These are phyloP conservation scores for Penicillium paneum DNA, from an alignment of 2,329 filamentous ascomycete species.

Conservation along the genomic window DNA sequence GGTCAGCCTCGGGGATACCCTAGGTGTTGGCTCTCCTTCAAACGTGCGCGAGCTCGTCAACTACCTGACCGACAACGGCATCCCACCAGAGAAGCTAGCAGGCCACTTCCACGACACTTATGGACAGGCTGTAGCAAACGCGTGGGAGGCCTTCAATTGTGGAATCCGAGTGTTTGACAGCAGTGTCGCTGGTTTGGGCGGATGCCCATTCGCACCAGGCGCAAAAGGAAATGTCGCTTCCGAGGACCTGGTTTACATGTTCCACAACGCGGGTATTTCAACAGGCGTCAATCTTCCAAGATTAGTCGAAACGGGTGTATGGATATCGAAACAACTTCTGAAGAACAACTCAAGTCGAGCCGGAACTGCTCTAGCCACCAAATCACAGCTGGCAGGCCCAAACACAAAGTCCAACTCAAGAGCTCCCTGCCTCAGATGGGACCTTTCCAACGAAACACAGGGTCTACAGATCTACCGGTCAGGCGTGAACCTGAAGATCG, in stretches of 20 bases:
- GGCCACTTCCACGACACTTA: slow-evolving; percentile 91
- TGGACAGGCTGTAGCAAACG: slow-evolving; percentile 80
- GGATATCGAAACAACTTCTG: slow-evolving; percentile 58
- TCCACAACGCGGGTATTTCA: slow-evolving; percentile 59
- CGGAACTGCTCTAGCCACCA: background rate
- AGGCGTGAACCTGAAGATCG: slow-evolving; percentile 32
- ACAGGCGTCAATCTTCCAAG: slow-evolving; percentile 66
- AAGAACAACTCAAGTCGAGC: slow-evolving; percentile 24
- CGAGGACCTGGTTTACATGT: slow-evolving; percentile 76
- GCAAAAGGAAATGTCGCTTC: slow-evolving; percentile 84
- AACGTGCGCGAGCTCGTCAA: slow-evolving; percentile 33
- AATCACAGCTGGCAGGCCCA: too few relatives aligned
- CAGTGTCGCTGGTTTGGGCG: slow-evolving; percentile 75
- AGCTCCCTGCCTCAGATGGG: slow-evolving; percentile 15
- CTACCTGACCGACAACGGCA: slow-evolving; percentile 45
- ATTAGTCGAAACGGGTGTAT: slow-evolving; percentile 65
- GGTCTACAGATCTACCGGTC: slow-evolving; percentile 29
- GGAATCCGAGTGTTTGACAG: slow-evolving; percentile 77
- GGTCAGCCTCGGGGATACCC: slow-evolving; percentile 85
- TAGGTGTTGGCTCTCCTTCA: slow-evolving; percentile 72
- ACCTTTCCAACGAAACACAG: slow-evolving; percentile 16
- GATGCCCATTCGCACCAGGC: slow-evolving; percentile 80
- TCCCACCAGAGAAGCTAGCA: slow-evolving; percentile 68
- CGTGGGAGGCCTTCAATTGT: slow-evolving; percentile 70
- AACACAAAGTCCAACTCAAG: too few relatives aligned